phyloP scores from a whole-genome alignment of 2,329 filamentous ascomycete species.

The Mycosphaerella arachidis region DNA sequence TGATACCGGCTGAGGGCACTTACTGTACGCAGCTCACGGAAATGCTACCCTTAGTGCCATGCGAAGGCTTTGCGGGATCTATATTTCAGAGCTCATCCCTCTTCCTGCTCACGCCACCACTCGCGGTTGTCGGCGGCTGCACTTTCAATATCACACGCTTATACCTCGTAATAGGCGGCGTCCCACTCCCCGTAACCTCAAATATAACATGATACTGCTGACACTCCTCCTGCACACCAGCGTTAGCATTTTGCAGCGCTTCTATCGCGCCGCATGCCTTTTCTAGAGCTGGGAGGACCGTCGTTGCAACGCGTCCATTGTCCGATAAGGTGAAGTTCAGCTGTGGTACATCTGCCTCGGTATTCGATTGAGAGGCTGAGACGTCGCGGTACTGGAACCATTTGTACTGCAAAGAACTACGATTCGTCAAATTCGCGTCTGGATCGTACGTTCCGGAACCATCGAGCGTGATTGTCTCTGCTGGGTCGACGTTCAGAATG shows the following conservation, averaged over 20 bases:
- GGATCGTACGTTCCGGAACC: conserved; percentile 47
- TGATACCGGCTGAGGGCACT: neutral
- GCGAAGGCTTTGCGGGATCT: no score
- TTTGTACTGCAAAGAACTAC: conserved; percentile 38
- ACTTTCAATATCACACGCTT: conserved; percentile 39
- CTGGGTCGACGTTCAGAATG: conserved; percentile 40
- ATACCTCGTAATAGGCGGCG: conserved; percentile 45
- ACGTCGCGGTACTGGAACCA: conserved; percentile 50
- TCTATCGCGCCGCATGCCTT: conserved; percentile 38
- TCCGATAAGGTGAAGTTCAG: conserved; percentile 34
- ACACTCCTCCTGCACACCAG: conserved; percentile 36
- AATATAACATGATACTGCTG: conserved; percentile 49
- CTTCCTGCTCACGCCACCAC: neutral
- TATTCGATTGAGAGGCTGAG: conserved; percentile 42
- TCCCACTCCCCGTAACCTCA: conserved; percentile 45
- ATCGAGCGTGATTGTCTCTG: conserved; percentile 41
- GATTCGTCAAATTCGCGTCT: conserved; percentile 35
- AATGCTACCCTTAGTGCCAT: neutral
- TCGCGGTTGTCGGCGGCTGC: conserved; percentile 1
- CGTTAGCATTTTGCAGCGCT: conserved; percentile 26
- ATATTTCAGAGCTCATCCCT: conserved; percentile 15
- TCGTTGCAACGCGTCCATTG: conserved; percentile 25
- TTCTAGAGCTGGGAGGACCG: conserved; percentile 31
- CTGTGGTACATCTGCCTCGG: conserved; percentile 39
- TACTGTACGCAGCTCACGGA: neutral